Evolutionary conservation across 78 protist species (phyloP), one percentile per base, ranked within the genome.

Genomic region (Dictyostelium citrinum): DNA sequence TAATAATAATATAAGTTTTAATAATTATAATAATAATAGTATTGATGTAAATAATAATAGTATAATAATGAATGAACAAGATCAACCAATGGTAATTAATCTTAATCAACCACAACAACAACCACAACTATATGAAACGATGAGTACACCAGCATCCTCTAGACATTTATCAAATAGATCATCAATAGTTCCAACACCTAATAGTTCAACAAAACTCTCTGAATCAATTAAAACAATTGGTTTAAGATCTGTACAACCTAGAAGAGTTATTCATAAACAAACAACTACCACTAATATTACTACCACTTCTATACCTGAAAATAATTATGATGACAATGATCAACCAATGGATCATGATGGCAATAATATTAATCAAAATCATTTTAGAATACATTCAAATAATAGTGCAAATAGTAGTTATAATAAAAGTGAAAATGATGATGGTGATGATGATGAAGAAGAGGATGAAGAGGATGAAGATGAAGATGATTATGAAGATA

Each of bases 31-130:
- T 60, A 60, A 60, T 60, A 24, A 60, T n/a, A 24, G 6, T 37
- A n/a, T 5, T 41, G 61, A 29, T 37, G n/a, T 17, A 27, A 46
- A 24, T 64, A 64, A 24, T 24, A 24, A 64, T n/a, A 64, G 72
- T 64, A 27, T 27, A 22, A 64, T 64, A 11, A 55, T 55, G 64
- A 55, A 64, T 64, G 77, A 70, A 70, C 1, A 70, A 5, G 77
- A 75, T n/a, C 81, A 75, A 75, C 81, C 81, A 75, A 75, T 75
- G 81, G 27, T 39, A 22, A 41, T 75, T n/a, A 35, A 75, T 41
- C 81, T 41, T 20, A 37, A 31, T n/a, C 83, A 37, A 37, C 41
- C n/a, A 29, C 64, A 76, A 41, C 81, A 75, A 22, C 55, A 33
- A 75, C 81, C 41, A 22, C 61, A 75, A 17, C n/a, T 27, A 55